These are phyloP conservation scores for Pelargonium fulgidum DNA, from an alignment of 441 rosid species.

Conservation along the genomic window DNA sequence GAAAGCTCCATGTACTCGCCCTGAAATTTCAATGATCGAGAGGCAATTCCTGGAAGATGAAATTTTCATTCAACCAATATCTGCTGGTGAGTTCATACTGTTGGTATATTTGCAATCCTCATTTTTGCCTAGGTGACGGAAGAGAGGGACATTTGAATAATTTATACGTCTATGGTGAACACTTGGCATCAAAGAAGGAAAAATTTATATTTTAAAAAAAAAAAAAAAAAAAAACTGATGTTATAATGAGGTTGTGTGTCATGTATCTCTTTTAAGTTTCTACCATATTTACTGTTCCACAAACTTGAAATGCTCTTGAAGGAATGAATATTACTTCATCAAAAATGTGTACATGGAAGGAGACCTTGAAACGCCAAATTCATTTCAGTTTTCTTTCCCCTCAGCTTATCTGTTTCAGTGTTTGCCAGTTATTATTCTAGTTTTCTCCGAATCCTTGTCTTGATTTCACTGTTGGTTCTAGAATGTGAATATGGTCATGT, in stretches of 20 bases:
- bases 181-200: too few relatives aligned
- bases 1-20: slow-evolving; percentile 91
- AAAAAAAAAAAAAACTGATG: too few relatives aligned
- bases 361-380: background rate
- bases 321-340: background rate
- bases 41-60: slow-evolving; percentile 71
- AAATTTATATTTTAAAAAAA: too few relatives aligned
- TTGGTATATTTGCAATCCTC: slow-evolving; percentile 3
- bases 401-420: background rate
- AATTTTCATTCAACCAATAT: slow-evolving; percentile 53
- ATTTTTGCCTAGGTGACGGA: background rate
- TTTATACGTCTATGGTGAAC: too few relatives aligned
- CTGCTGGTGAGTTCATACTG: slow-evolving; percentile 57
- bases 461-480: background rate
- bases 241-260: background rate
- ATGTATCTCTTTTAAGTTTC: background rate
- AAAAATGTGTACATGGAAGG: background rate
- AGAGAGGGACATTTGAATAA: background rate
- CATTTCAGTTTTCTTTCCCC: background rate
- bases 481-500: background rate
- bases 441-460: background rate
- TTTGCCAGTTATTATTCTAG: background rate
- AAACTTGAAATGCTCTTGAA: background rate
- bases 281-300: background rate
- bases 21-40: slow-evolving; percentile 78